Evolutionary conservation across 805 yeast genomes (phyloP).

Genomic region (Suhomyces sp.): DNA sequence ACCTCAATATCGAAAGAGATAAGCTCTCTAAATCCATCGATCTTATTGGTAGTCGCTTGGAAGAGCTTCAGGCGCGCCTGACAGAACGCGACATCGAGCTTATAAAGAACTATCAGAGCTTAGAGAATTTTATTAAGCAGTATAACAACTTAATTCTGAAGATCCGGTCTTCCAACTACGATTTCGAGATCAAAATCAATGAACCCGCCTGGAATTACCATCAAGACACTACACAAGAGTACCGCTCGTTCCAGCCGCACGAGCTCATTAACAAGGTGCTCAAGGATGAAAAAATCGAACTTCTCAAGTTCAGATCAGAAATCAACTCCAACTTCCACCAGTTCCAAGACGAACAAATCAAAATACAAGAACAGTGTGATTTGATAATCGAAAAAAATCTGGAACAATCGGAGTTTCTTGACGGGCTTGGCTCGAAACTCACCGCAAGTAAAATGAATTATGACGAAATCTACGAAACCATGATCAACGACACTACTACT

Average conservation of each 20-base stretch:
- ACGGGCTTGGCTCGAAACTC: slow-evolving; percentile 55
- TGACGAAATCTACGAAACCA: slow-evolving; percentile 54
- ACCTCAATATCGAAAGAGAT: slow-evolving; percentile 60
- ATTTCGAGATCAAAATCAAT: slow-evolving; percentile 41
- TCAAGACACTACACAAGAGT: not conserved
- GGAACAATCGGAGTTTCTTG: slow-evolving; percentile 56
- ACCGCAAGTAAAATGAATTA: slow-evolving; percentile 50
- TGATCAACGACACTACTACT: slow-evolving; percentile 50
- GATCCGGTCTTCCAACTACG: slow-evolving; percentile 35
- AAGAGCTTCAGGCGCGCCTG: slow-evolving; percentile 44
- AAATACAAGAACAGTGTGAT: slow-evolving; percentile 58
- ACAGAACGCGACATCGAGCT: slow-evolving; percentile 51
- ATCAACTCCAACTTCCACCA: slow-evolving; percentile 45
- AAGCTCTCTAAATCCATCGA: slow-evolving; percentile 55
- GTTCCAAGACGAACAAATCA: slow-evolving; percentile 55
- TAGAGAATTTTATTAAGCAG: slow-evolving; percentile 51
- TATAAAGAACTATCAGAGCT: slow-evolving; percentile 46
- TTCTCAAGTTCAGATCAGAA: slow-evolving; percentile 27
- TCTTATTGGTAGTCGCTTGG: slow-evolving; percentile 36
- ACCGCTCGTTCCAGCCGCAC: slow-evolving; percentile 18
- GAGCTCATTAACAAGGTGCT: slow-evolving; percentile 45
- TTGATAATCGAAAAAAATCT: slow-evolving; percentile 51
- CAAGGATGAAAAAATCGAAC: slow-evolving; percentile 44
- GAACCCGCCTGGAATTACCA: slow-evolving; percentile 5
- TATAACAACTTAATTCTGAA: slow-evolving; percentile 57